Percentiles rank a stretch among this genome's conserved stretches.
These are phyloP conservation scores for Durio zibethinus DNA, from an alignment of 345 rosid genomes.

Conservation along the genomic window DNA sequence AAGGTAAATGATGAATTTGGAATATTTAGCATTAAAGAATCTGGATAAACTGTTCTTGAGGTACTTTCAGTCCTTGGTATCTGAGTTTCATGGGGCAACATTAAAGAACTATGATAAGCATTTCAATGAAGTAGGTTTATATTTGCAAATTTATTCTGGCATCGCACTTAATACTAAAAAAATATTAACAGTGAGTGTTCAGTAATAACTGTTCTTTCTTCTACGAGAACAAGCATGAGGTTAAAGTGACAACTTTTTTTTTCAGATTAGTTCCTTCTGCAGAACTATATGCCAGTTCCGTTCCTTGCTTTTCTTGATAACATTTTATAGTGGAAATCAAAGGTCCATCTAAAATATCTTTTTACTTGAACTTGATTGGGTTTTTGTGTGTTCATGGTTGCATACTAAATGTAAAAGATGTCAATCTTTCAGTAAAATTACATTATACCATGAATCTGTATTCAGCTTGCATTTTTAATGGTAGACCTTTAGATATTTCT, in stretches of 20 bases:
- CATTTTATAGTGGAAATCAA: background rate
- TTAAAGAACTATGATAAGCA: background rate
- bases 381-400: background rate
- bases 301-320: background rate
- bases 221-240: background rate
- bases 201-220: background rate
- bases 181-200: background rate
- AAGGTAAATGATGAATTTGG: slow-evolving; percentile 44
- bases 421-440: background rate
- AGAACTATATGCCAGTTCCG: background rate
- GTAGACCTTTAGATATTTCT: background rate
- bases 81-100: background rate
- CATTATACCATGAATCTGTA: background rate
- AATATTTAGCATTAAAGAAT: background rate
- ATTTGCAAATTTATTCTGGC: background rate
- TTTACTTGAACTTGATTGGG: background rate
- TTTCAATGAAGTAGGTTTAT: background rate
- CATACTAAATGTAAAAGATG: background rate
- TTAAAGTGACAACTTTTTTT: background rate
- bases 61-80: background rate
- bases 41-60: background rate
- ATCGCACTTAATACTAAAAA: background rate
- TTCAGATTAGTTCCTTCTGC: too few species aligned
- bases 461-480: background rate
- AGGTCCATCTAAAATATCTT: background rate